Base-by-base conservation (phyloP, 2,329 filamentous ascomycete species). In the Ophiostoma tasmaniense region DNA sequence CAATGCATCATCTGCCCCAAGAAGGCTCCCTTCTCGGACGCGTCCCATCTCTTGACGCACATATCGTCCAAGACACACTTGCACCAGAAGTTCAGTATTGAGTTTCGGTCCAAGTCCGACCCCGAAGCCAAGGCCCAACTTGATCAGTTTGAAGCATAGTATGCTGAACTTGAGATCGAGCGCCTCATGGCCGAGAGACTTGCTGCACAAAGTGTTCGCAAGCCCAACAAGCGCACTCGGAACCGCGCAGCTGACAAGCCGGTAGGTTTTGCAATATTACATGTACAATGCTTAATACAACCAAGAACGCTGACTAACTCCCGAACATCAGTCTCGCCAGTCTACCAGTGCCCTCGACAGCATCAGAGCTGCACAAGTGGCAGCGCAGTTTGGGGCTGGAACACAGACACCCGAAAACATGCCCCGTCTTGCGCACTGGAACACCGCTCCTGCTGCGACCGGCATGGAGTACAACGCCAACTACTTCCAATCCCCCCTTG, bases 41-140 rank as follows among this genome's bases (percentile, higher is more conserved):
- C 93, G 62, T 97, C 93, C 42, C 94, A 97, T 78, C 83, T 97
- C 50, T 86, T 98, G 76, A 98, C 94, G 14, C 94, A 98, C 76
- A 87, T 97, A 71, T 88, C 90, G 70, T 97, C 93, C 72, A 97
- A 97, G 77, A 90, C 90, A n/a, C 94, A 98, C 77, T 82, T 97
- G 42, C 89, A 92, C 70, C 86, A 92, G 76, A 88, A 91, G 75
- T 96, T 93, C 80, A 92, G 92, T 75, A 84, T 92, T 67, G 89
- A 92, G 74, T 86, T 97, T 73, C 87, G 86, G 69, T 86, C 89
- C 68, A 84, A 87, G 68, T 83, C 85, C 64, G 90, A 96, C 71
- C 78, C 83, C n/a, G 80, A 80, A n/a, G 87, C 90, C n/a, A 82
- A 84, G 30, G 77, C 84, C 13, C 77, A 85, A 39, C 81, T 96